Evolutionary conservation across 176 grass and related monocot species (phyloP).

Genomic region (Aegilops tauschii): DNA sequence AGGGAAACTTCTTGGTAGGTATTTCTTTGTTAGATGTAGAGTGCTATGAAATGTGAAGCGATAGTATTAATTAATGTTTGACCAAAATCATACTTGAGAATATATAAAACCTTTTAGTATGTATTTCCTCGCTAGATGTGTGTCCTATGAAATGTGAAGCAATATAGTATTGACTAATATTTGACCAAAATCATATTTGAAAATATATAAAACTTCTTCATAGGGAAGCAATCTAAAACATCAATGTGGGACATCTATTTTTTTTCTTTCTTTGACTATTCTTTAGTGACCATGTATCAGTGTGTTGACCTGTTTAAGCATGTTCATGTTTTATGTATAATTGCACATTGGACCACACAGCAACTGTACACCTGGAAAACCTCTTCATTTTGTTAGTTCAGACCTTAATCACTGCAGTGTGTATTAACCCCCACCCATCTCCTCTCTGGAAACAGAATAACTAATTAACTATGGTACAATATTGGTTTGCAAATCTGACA

Average conservation of each 20-base stretch:
- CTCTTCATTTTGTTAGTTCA: not conserved
- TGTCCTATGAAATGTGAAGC: not conserved
- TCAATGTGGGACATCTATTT: not conserved
- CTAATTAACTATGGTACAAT: not conserved
- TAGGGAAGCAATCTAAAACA: not conserved
- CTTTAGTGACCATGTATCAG: not conserved
- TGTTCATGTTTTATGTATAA: not conserved
- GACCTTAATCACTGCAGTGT: not conserved
- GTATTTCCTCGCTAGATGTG: not conserved
- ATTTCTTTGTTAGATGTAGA: not conserved
- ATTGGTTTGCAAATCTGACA: not conserved
- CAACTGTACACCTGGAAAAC: not conserved
- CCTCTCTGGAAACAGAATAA: not conserved
- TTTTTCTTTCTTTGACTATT: not conserved
- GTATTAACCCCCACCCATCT: not conserved
- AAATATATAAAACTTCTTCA: not conserved
- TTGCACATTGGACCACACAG: not conserved
- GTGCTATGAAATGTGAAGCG: not conserved
- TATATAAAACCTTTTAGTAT: slow-evolving; percentile 10
- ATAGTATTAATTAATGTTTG: not conserved
- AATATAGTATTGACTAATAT: not conserved
- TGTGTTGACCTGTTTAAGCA: not conserved
- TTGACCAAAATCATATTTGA: not conserved
- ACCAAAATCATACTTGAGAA: not conserved
- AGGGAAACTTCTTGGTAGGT: not conserved